Evolutionary conservation across 2,329 filamentous ascomycete species (phyloP), one percentile per base, ranked within the genome.

Genomic region (Aspergillus neoniger): DNA sequence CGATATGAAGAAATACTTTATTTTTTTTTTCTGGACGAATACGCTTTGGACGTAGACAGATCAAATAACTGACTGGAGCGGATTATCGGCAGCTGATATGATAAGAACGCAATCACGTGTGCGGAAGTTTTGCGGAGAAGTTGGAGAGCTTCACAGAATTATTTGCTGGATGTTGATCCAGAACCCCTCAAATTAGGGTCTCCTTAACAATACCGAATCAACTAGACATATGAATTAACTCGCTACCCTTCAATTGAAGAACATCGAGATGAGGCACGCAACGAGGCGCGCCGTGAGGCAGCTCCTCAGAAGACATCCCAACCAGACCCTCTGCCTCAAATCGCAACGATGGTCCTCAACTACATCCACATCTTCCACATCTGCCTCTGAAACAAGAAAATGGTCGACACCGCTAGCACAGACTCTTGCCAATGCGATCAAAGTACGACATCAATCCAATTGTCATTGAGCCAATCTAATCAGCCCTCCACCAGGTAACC

Each of bases 321-420:
- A 58, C 36, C 52, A 62, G 51, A 57, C 55, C 30, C 57, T 68
- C 39, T 55, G 49, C 23, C 58, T 57, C 60, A 63, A 57, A 48
- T 59, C 62, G 25, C 64, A 64, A 55, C 71, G 74, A 73, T 76
- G 68, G 55, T 72, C 66, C 62, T 74, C 72, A 32, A 74, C 73
- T 52, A 76, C 71, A 32, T 6, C 44, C 15, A 8, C 44, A 25
- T 5, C 44, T 17, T 50, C 47, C 8, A 28, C 47, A 8, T 50
- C 47, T 4, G 21, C 47, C 2, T 50, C 30, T 30, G 69, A 71
- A 38, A 70, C 74, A 36, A 83, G 89, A 64, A 80, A 91, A 81
- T 97, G 93, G 92, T 96, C 93, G 2, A 99, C 94, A 3, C 93
- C 94, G 14, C 79, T 99, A 63, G 93, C 94, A 7, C 94, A 95